These are phyloP conservation scores for Boletus rubropictus DNA, from an alignment of 768 basidiomycete genomes.

Conservation along the genomic window DNA sequence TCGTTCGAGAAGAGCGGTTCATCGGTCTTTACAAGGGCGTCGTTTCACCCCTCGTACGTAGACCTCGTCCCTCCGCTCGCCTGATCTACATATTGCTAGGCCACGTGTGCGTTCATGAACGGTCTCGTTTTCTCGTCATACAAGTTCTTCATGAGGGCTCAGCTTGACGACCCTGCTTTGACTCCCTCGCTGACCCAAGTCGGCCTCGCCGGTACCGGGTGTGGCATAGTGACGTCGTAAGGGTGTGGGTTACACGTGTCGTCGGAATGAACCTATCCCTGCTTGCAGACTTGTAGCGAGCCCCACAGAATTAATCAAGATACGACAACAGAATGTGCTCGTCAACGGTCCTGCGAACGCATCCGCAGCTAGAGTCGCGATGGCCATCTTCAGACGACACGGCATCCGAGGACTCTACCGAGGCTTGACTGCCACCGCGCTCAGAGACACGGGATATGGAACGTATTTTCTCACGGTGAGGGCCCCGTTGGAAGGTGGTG, in stretches of 20 bases:
- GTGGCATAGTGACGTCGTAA: conserved; percentile 75
- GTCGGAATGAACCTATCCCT: neutral
- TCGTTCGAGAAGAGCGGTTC: conserved; percentile 64
- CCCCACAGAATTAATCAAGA: conserved; percentile 86
- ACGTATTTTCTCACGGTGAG: conserved; percentile 77
- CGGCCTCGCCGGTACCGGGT: conserved; percentile 70
- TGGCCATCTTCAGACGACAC: conserved; percentile 46
- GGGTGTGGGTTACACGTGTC: conserved; percentile 23
- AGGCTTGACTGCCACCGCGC: conserved; percentile 64
- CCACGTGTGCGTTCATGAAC: conserved; percentile 70
- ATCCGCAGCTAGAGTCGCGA: conserved; percentile 49
- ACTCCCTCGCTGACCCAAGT: conserved; percentile 69
- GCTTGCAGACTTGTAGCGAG: conserved; percentile 60
- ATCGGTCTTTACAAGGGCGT: conserved; percentile 71
- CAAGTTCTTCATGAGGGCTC: conserved; percentile 66
- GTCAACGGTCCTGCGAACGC: conserved; percentile 29
- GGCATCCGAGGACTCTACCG: conserved; percentile 72
- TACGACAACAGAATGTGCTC: conserved; percentile 64
- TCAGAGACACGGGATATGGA: conserved; percentile 80
- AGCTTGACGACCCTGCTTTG: conserved; percentile 41
- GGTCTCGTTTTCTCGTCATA: conserved; percentile 85
- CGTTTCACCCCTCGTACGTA: conserved; percentile 68
- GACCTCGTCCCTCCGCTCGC: too few relatives aligned
- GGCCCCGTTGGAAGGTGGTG: neutral
- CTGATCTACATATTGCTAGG: conserved; percentile 32